Conservation (phyloP, 1,139 yeast species). For the Pichia sp. region DNA sequence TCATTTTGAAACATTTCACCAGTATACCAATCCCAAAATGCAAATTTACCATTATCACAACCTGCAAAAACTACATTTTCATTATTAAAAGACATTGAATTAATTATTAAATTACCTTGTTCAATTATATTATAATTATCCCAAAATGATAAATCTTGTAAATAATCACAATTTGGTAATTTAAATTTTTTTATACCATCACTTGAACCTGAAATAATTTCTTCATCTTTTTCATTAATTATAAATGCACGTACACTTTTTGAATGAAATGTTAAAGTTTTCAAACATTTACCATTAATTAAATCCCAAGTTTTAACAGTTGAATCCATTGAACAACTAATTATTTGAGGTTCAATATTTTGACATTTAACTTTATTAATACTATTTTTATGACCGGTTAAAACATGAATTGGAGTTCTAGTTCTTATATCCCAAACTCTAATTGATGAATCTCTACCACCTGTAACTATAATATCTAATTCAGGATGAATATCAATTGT, state of each 20-base stretch:
- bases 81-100: slow-evolving; percentile 56
- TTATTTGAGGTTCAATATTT: slow-evolving; percentile 74
- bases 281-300: slow-evolving; percentile 53
- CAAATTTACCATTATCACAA: slow-evolving; percentile 73
- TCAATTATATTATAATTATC: slow-evolving; percentile 35
- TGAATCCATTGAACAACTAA: slow-evolving; percentile 78
- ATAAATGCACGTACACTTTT: slow-evolving; percentile 73
- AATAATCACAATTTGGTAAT: slow-evolving; percentile 66
- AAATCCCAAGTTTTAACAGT: slow-evolving; percentile 88
- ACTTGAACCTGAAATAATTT: slow-evolving; percentile 75
- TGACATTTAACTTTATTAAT: slow-evolving; percentile 64
- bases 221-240: slow-evolving; percentile 63
- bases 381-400: slow-evolving; percentile 77
- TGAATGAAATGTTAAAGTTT: slow-evolving; percentile 74
- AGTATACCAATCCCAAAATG: slow-evolving; percentile 69
- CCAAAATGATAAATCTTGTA: slow-evolving; percentile 46
- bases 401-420: slow-evolving; percentile 63
- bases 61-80: slow-evolving; percentile 75
- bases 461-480: slow-evolving; percentile 77
- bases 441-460: slow-evolving; percentile 83
- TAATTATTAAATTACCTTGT: slow-evolving; percentile 43
- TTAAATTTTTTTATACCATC: slow-evolving; percentile 82
- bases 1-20: slow-evolving; percentile 58
- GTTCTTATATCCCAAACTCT: slow-evolving; percentile 93
- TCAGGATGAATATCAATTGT: slow-evolving; percentile 82